Percentiles rank a stretch among this genome's conserved stretches.
These are phyloP conservation scores for Mycotypha africana DNA, from an alignment of 371 early-diverging fungal genomes.

Conservation along the genomic window DNA sequence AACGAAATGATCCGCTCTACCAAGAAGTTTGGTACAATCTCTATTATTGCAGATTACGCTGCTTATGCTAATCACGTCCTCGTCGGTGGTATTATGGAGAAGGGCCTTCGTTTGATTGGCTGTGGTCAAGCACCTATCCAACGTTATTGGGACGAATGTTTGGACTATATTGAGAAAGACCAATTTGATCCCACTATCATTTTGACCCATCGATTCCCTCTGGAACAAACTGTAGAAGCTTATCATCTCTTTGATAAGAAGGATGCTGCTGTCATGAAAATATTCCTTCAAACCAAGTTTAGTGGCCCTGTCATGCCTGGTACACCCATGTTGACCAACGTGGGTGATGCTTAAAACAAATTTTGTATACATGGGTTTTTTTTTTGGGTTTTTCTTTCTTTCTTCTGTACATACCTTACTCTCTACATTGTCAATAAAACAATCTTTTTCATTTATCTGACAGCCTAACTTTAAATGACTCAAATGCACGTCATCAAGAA, in stretches of 20 bases:
- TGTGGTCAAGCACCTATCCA: conserved; percentile 57
- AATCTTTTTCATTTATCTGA: no score
- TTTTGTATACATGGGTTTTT: no score
- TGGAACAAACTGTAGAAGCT: conserved; percentile 42
- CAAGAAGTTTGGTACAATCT: conserved; percentile 46
- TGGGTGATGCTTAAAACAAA: not conserved
- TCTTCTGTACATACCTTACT: no score
- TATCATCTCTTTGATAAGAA: conserved; percentile 52
- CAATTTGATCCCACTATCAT: conserved; percentile 51
- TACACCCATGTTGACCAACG: conserved; percentile 4
- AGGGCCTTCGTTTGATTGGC: conserved; percentile 46
- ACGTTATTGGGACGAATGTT: conserved; percentile 41
- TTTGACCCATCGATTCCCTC: conserved; percentile 47
- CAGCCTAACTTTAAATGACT: no score
- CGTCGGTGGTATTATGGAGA: conserved; percentile 63
- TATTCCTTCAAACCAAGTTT: conserved; percentile 36
- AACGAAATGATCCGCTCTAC: conserved; percentile 44
- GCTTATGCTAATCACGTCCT: conserved; percentile 40
- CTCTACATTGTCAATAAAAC: no score
- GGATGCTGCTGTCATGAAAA: conserved; percentile 48
- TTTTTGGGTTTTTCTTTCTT: no score
- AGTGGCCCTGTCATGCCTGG: conserved; percentile 7
- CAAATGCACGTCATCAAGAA: no score
- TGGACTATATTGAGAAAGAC: conserved; percentile 31
- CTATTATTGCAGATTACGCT: conserved; percentile 42